Evolutionary conservation across 148 eudicot genomes (phyloP).

Genomic region (Rhododendron williamsianum): DNA sequence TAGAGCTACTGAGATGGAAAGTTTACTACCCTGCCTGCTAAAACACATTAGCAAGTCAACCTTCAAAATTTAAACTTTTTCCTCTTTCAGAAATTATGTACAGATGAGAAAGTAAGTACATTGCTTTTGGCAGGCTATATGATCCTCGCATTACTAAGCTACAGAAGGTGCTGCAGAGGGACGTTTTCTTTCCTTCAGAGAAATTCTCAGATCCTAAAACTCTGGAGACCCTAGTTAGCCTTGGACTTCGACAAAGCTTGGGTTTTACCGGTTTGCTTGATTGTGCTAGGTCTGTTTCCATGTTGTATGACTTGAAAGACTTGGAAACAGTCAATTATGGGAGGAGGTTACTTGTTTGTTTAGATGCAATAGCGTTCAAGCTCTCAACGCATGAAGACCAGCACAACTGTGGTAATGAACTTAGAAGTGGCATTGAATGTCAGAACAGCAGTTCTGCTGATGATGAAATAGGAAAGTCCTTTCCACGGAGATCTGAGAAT

Average conservation of each 20-base stretch:
- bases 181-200: conserved; percentile 75
- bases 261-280: conserved; percentile 74
- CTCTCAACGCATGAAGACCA: conserved; percentile 40
- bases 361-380: conserved; percentile 62
- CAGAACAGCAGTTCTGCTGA: conserved; percentile 13
- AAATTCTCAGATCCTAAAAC: conserved; percentile 63
- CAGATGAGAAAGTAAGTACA: neutral
- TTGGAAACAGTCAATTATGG: conserved; percentile 43
- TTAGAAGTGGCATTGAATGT: conserved; percentile 19
- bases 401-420: conserved; percentile 16
- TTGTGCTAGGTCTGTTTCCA: conserved; percentile 80
- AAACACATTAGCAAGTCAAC: conserved; percentile 1
- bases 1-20: neutral
- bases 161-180: conserved; percentile 55
- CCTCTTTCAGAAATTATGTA: neutral
- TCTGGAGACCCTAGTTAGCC: conserved; percentile 56
- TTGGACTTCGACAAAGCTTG: conserved; percentile 73
- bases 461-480: conserved; percentile 22
- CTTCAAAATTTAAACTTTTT: neutral
- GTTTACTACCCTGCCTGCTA: neutral
- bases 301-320: conserved; percentile 60
- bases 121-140: conserved; percentile 62
- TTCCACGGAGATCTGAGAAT: conserved; percentile 16
- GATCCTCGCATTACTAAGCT: conserved; percentile 90
- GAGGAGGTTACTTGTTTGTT: conserved; percentile 63